These are phyloP conservation scores for Monoraphidium neglectum DNA, from an alignment of 139 green algal genomes.

Conservation along the genomic window DNA sequence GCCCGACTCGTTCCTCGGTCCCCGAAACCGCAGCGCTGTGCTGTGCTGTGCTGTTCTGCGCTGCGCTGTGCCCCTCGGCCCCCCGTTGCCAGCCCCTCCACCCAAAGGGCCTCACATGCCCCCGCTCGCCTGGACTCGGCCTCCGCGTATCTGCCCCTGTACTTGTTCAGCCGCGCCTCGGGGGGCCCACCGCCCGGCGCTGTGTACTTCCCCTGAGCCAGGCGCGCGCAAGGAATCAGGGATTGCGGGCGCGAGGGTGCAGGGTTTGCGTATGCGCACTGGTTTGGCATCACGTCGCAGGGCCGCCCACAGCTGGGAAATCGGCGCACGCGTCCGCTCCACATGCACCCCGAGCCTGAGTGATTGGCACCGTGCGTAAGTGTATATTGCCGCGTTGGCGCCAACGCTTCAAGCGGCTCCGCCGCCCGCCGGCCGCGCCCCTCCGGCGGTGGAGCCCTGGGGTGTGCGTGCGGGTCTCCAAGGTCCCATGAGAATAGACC, in stretches of 20 bases:
- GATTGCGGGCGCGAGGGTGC: no score
- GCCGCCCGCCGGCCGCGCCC: neutral
- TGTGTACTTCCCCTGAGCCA: slow-evolving; percentile 84
- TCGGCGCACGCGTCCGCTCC: neutral
- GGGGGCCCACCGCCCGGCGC: slow-evolving; percentile 43
- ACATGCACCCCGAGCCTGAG: neutral
- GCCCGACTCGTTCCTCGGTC: no score
- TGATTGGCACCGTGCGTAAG: neutral
- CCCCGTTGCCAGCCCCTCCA: no score
- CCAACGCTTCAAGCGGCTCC: neutral
- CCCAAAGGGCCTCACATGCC: no score
- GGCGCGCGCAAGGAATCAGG: no score
- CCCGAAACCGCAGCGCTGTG: no score
- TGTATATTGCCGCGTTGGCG: neutral
- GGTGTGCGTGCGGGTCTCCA: neutral
- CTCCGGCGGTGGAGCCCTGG: neutral
- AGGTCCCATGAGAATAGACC: neutral
- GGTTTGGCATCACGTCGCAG: no score
- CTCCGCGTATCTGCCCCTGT: slow-evolving; percentile 78
- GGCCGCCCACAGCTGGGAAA: no score
- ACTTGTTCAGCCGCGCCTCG: slow-evolving; percentile 71
- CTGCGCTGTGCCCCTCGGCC: no score
- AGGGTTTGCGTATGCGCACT: no score
- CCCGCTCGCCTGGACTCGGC: slow-evolving; percentile 69
- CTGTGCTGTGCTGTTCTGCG: no score